phyloP scores from a whole-genome alignment of 2,329 filamentous ascomycete genomes.

The Penicillium aurantiogriseum region DNA sequence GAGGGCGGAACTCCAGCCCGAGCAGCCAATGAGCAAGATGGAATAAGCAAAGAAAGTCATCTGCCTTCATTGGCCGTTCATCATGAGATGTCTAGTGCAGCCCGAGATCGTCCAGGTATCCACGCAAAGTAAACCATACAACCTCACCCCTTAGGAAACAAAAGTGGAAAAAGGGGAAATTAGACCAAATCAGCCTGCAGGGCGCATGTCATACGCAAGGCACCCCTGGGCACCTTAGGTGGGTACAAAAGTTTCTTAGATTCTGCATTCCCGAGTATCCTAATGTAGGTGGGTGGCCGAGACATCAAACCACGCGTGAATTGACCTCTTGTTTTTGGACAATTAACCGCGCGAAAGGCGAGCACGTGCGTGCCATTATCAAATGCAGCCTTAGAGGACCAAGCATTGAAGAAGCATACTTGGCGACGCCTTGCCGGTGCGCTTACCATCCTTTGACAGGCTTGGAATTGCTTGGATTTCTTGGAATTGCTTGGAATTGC shows the following conservation, averaged over 20 bases:
- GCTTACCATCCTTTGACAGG: background rate
- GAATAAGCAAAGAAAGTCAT: background rate
- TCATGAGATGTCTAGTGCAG: background rate
- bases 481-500: background rate
- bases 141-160: background rate
- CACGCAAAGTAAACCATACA: background rate
- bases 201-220: background rate
- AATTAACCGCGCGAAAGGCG: background rate
- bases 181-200: no score
- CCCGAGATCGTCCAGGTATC: background rate
- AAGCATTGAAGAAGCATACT: slow-evolving; percentile 10
- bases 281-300: background rate
- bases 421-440: slow-evolving; percentile 7
- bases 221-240: background rate
- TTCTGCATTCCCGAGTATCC: background rate
- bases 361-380: slow-evolving; percentile 4
- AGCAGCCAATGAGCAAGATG: background rate
- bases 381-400: background rate
- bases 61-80: background rate
- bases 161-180: background rate
- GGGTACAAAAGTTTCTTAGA: background rate
- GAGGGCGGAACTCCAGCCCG: background rate
- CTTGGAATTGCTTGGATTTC: background rate
- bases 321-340: background rate
- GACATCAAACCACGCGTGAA: background rate